phyloP scores from a whole-genome alignment of 225 moss, liverwort and hornwort genomes.

The Sphagnum tenellum region DNA sequence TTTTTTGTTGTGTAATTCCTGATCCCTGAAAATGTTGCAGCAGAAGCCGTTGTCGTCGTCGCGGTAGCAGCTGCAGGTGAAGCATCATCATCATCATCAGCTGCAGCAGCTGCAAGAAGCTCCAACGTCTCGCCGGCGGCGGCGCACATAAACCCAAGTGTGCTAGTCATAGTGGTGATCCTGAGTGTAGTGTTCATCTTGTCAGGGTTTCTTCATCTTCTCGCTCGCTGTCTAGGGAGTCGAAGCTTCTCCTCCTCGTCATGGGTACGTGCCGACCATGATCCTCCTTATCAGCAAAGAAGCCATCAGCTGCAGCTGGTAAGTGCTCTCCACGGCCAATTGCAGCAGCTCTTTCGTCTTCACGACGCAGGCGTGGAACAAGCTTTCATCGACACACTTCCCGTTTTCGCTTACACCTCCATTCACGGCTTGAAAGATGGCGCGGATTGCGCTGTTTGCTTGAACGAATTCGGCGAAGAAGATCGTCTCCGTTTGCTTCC shows the following conservation, averaged over 20 bases:
- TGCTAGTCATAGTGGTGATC: slow-evolving; percentile 41
- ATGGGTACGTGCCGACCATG: too few relatives aligned
- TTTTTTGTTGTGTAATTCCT: too few relatives aligned
- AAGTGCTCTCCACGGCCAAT: slow-evolving; percentile 44
- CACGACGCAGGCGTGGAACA: slow-evolving; percentile 45
- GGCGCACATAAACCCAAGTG: slow-evolving; percentile 27
- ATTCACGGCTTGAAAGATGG: slow-evolving; percentile 44
- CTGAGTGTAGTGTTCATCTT: slow-evolving; percentile 40
- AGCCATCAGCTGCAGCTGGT: slow-evolving; percentile 7
- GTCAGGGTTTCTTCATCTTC: slow-evolving; percentile 35
- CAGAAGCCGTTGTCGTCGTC: too few relatives aligned
- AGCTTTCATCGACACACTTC: slow-evolving; percentile 41
- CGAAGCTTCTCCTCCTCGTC: slow-evolving; percentile 15
- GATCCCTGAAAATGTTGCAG: too few relatives aligned
- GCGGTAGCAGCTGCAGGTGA: too few relatives aligned
- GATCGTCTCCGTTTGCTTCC: slow-evolving; percentile 39
- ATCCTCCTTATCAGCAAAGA: slow-evolving; percentile 19
- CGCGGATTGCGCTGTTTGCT: slow-evolving; percentile 40
- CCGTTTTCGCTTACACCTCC: slow-evolving; percentile 38
- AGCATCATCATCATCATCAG: too few relatives aligned
- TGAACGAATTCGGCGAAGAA: slow-evolving; percentile 43
- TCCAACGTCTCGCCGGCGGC: too few relatives aligned
- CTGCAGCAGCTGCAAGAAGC: too few relatives aligned
- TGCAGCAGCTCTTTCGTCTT: slow-evolving; percentile 39
- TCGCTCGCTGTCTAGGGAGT: slow-evolving; percentile 36